A percentile compares a stretch with the other conserved stretches of the same genome.
Evolutionary conservation across 1,284 basidiomycete genomes (phyloP).

Genomic region (Ustilago bromivora): DNA sequence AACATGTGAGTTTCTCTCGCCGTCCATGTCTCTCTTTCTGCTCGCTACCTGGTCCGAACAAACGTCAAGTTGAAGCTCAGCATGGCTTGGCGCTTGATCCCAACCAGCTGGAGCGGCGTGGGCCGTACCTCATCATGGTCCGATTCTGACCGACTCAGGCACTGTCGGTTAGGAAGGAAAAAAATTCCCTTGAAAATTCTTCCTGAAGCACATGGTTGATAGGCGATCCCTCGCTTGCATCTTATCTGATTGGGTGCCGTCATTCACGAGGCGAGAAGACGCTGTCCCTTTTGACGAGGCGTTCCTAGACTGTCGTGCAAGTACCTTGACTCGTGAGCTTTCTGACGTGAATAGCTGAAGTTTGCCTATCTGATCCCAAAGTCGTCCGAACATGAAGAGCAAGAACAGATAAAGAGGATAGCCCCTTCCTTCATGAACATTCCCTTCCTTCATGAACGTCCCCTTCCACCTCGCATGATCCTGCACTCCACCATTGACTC

Average conservation of each 20-base stretch:
- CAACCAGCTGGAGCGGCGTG: background rate
- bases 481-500: background rate
- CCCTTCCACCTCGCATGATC: background rate
- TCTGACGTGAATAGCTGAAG: background rate
- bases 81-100: conserved; percentile 7
- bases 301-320: background rate
- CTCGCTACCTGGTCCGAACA: conserved; percentile 18
- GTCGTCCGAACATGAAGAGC: background rate
- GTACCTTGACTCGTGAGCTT: background rate
- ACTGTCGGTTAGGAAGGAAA: background rate
- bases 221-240: conserved; percentile 15
- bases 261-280: background rate
- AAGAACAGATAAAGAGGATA: background rate
- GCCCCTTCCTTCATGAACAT: background rate
- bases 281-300: background rate
- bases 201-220: conserved; percentile 8
- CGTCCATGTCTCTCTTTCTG: background rate
- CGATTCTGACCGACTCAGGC: conserved; percentile 9
- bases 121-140: background rate
- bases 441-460: background rate
- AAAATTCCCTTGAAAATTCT: background rate
- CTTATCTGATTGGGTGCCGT: conserved; percentile 25
- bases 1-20: background rate
- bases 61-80: background rate
- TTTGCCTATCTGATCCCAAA: background rate